Conservation (phyloP, 176 grass and related monocot species). For the bread wheat (Triticum aestivum) region IWGSC_CS_RefSeq_v2.1 NC_057801.1:788320776-788321275, state of each 20-base stretch:
- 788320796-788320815: conserved; percentile 88
- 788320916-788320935: conserved; percentile 59
- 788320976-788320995: conserved; percentile 80
- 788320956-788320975: conserved; percentile 90
- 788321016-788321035: conserved; percentile 93
- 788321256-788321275: conserved; percentile 92
- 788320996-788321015: conserved; percentile 72
- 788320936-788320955: conserved; percentile 70
- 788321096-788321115: conserved; percentile 56
- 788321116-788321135: conserved; percentile 36
- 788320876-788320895: conserved; percentile 48
- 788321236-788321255: conserved; percentile 87
- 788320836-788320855: conserved; percentile 63
- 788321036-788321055: conserved; percentile 93
- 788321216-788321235: conserved; percentile 87
- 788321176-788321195: conserved; percentile 68
- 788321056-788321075: conserved; percentile 90
- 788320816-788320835: conserved; percentile 33
- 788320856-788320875: conserved; percentile 56
- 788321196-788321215: conserved; percentile 71
- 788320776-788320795: conserved; percentile 79
- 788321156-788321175: conserved; percentile 39
- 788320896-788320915: conserved; percentile 66
- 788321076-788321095: conserved; percentile 85
- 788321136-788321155: conserved; percentile 25